Base-by-base conservation (phyloP, 306 rosid species). In the Ammopiptanthus mongolicus region DNA sequence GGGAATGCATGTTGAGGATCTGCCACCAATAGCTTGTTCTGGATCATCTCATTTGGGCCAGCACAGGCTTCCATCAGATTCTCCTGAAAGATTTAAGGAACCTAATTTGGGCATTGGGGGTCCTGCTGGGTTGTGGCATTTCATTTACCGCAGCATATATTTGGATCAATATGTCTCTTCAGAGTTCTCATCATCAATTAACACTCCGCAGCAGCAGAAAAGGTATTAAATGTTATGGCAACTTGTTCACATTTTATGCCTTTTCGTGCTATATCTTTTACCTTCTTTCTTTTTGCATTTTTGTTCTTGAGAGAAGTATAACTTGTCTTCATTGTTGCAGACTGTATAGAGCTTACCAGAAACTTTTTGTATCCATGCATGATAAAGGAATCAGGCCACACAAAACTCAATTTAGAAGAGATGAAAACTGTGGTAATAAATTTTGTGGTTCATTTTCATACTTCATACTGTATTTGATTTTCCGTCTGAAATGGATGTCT, bases 91-190 rank as follows among this genome's bases (percentile, higher is more conserved):
- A 80, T 85, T 92, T 74, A 77, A 68, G 77, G 97, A 88, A 78
- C 52, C 85, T 56, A 73, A 79, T 87, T 82, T 57, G 79, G 88
- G 82, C 12, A 77, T 85, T 48, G 97, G 93, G 4, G 97, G 99
- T 62, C 99, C 97, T 56, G 84, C 92, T 76, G 99, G 99, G 64
- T 87, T 95, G 77, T 95, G 97, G 97, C 97, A 95, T 90, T 95
- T 95, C 81, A 90, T 95, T 17, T 95, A 95, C 77, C 92, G 96
- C 36, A 95, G 99, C 85, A 82, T 95, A 84, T 95, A 75, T 88
- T 80, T 95, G 57, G 97, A 95, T 80, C 99, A 95, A 75, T 95
- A 95, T 55, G 97, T 95, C 18, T 87, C 97, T 60, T 92, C 97
- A 8, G 99, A 90, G 86, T 95, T 95, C 78, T 75, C 97, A 34